Conservation (phyloP, 2,329 filamentous ascomycete genomes). For the Ceratocystis diversiconidia region DNA sequence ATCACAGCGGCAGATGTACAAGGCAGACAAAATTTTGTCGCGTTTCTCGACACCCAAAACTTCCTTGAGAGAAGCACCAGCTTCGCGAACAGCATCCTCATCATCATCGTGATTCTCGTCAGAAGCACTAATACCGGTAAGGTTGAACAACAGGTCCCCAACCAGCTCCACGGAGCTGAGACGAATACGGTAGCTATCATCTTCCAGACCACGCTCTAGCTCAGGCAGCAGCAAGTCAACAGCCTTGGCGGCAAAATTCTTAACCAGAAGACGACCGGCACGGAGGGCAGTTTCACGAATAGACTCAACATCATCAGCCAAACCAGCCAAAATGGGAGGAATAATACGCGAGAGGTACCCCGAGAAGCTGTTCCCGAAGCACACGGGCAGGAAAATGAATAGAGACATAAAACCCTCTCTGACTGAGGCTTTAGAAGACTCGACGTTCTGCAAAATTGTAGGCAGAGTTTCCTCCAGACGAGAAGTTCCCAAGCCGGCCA, state of each 20-base stretch:
- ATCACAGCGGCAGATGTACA: slow-evolving; percentile 96
- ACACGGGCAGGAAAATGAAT: slow-evolving; percentile 97
- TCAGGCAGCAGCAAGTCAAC: slow-evolving; percentile 91
- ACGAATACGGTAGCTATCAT: slow-evolving; percentile 93
- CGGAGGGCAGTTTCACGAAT: slow-evolving; percentile 94
- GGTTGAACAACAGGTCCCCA: slow-evolving; percentile 91
- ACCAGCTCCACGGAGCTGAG: slow-evolving; percentile 96
- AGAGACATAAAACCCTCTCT: slow-evolving; percentile 98
- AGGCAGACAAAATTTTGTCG: slow-evolving; percentile 90
- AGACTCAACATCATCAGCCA: slow-evolving; percentile 91
- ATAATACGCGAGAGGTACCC: slow-evolving; percentile 93
- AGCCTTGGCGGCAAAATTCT: slow-evolving; percentile 91
- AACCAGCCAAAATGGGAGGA: slow-evolving; percentile 79
- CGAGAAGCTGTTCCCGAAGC: slow-evolving; percentile 96
- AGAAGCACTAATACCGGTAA: slow-evolving; percentile 70
- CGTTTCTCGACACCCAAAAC: slow-evolving; percentile 90
- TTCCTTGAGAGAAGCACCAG: slow-evolving; percentile 83
- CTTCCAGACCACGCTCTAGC: slow-evolving; percentile 87
- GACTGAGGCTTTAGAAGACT: slow-evolving; percentile 76
- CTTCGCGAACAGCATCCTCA: slow-evolving; percentile 62
- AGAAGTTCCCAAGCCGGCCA: slow-evolving; percentile 83
- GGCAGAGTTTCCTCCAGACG: slow-evolving; percentile 91
- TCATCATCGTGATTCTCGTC: slow-evolving; percentile 64
- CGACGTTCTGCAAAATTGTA: slow-evolving; percentile 90
- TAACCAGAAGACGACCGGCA: slow-evolving; percentile 85